These are phyloP conservation scores for Begonia fuchsioides DNA, from an alignment of 306 rosid genomes.

Conservation along the genomic window DNA sequence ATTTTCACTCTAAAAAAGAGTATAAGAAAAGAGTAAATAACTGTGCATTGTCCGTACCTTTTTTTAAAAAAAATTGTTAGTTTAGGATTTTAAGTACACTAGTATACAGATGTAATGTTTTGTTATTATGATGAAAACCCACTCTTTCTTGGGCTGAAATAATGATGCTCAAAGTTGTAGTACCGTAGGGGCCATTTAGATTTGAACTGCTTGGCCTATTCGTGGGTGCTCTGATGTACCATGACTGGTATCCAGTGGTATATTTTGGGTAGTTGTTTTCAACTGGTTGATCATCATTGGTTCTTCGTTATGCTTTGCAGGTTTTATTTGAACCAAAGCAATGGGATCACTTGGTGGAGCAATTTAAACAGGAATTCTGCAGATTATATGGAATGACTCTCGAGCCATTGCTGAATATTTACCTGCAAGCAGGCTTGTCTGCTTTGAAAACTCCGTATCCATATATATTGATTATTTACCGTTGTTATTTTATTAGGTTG, in stretches of 20 bases:
- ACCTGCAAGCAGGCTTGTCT: constrained; percentile 92
- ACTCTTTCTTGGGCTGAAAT: too few relatives aligned
- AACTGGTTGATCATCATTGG: constrained; percentile 10
- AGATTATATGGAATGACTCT: constrained; percentile 92
- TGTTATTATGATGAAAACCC: too few relatives aligned
- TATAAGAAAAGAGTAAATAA: too few relatives aligned
- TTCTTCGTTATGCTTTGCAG: constrained; percentile 28
- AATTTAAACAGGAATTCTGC: constrained; percentile 92
- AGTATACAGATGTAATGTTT: too few relatives aligned
- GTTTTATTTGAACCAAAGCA: constrained; percentile 81
- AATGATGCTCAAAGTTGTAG: too few relatives aligned
- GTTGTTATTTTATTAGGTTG: neutral
- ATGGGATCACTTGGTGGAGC: constrained; percentile 82
- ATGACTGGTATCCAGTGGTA: neutral
- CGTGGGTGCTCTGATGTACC: neutral
- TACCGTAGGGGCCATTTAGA: neutral
- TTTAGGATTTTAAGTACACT: too few relatives aligned
- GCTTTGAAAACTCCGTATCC: constrained; percentile 98
- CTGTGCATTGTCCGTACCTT: too few relatives aligned
- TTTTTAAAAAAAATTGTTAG: too few relatives aligned
- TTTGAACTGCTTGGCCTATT: neutral
- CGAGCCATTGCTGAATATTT: constrained; percentile 82
- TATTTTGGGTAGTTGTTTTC: constrained; percentile 10
- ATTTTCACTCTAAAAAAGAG: too few relatives aligned
- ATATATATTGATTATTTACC: neutral